Conservation (phyloP, 768 basidiomycete genomes). For the Rubroboletus satanas region DNA sequence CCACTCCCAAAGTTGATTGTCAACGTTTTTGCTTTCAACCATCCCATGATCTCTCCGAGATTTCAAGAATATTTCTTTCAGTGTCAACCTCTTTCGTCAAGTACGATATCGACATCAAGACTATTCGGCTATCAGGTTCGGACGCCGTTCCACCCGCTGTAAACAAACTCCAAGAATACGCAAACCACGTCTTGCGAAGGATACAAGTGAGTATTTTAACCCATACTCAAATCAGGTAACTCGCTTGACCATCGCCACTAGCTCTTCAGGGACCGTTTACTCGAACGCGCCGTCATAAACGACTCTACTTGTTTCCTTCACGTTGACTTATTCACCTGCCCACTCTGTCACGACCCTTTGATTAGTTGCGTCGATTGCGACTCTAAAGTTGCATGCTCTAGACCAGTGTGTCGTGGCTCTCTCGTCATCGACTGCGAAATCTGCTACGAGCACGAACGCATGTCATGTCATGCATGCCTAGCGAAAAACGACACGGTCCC, state of each 20-base stretch:
- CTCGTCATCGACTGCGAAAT: background rate
- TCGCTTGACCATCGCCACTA: background rate
- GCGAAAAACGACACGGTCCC: background rate
- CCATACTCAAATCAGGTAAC: background rate
- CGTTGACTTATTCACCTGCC: conserved; percentile 14
- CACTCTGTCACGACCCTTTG: conserved; percentile 1
- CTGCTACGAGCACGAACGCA: conserved; percentile 3
- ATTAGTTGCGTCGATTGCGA: conserved; percentile 9
- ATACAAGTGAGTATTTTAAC: background rate
- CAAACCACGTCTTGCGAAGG: conserved; percentile 3
- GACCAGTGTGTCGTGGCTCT: background rate
- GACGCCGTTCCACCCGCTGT: background rate
- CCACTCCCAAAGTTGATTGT: background rate
- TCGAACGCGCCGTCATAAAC: background rate
- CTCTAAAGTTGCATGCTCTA: conserved; percentile 1
- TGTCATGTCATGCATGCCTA: conserved; percentile 8
- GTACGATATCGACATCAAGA: conserved; percentile 12
- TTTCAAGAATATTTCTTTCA: conserved; percentile 13
- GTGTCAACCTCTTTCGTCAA: background rate
- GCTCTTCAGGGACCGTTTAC: conserved; percentile 8
- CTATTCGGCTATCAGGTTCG: background rate
- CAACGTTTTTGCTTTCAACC: conserved; percentile 16
- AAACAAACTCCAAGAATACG: conserved; percentile 11
- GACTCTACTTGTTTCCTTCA: conserved; percentile 1
- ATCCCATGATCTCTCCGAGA: conserved; percentile 6